Evolutionary conservation across 106 monocot species (phyloP).

Genomic region (Dendrobium catenatum): DNA sequence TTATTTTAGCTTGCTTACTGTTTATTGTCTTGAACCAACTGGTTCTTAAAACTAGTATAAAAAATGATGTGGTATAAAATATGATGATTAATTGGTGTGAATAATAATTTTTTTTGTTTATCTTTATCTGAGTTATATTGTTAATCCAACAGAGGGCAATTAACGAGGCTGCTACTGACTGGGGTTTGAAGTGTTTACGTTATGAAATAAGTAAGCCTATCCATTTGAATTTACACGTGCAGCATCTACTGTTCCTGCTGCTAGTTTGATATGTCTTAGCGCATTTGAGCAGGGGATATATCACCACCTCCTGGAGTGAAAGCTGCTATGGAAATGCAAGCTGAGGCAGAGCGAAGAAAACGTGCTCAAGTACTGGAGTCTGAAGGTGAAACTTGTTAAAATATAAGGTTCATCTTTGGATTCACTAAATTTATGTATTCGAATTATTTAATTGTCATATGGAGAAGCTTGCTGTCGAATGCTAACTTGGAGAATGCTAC

Average conservation of each 20-base stretch:
- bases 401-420: conserved; percentile 1
- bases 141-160: conserved; percentile 59
- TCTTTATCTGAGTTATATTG: not conserved
- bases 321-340: conserved; percentile 99
- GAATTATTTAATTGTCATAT: not conserved
- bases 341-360: conserved; percentile 94
- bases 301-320: conserved; percentile 86
- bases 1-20: not conserved
- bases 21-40: conserved; percentile 2
- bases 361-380: conserved; percentile 96
- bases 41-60: not conserved
- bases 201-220: conserved; percentile 83
- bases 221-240: not conserved
- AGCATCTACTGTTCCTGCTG: not conserved
- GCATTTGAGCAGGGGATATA: conserved; percentile 66
- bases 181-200: conserved; percentile 87
- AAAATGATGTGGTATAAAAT: too few relatives aligned
- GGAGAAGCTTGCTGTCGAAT: not conserved
- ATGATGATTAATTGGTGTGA: not conserved
- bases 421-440: not conserved
- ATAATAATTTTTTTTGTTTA: not conserved
- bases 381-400: conserved; percentile 55
- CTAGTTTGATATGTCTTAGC: not conserved
- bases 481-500: not conserved
- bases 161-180: conserved; percentile 83